phyloP scores from a whole-genome alignment of 2,329 filamentous ascomycete genomes.

The Claviceps sp. region DNA sequence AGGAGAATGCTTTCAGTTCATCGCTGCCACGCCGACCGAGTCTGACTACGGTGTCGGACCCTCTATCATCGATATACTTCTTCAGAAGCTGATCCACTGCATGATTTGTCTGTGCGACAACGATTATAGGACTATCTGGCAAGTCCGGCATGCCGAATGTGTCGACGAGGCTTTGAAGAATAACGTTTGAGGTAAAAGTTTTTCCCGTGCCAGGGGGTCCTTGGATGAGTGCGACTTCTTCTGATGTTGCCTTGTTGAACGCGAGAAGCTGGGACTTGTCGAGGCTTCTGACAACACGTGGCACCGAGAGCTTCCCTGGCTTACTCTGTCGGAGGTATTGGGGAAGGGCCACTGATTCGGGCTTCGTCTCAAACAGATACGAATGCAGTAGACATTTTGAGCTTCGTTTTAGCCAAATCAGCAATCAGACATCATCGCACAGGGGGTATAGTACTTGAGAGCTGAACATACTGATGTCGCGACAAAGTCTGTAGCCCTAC shows the following conservation, averaged over 20 bases:
- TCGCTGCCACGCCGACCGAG: constrained; percentile 56
- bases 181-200: constrained; percentile 66
- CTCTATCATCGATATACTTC: constrained; percentile 35
- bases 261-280: constrained; percentile 61
- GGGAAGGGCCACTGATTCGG: constrained; percentile 13
- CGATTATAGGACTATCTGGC: constrained; percentile 44
- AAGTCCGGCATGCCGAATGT: constrained; percentile 24
- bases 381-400: constrained; percentile 45
- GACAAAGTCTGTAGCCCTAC: constrained; percentile 52
- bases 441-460: constrained; percentile 2
- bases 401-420: not conserved
- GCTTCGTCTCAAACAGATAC: constrained; percentile 40
- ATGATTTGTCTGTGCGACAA: constrained; percentile 83
- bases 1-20: constrained; percentile 50
- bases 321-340: constrained; percentile 15
- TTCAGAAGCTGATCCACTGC: constrained; percentile 70
- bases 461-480: constrained; percentile 34
- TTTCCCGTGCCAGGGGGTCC: constrained; percentile 68
- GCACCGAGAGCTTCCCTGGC: not conserved
- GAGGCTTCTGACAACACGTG: constrained; percentile 26
- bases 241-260: constrained; percentile 56
- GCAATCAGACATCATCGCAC: not conserved
- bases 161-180: constrained; percentile 35
- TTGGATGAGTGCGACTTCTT: constrained; percentile 63
- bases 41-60: constrained; percentile 41